Evolutionary conservation across 1,139 yeast species (phyloP).

Genomic region (Suhomyces ambrosiae): DNA sequence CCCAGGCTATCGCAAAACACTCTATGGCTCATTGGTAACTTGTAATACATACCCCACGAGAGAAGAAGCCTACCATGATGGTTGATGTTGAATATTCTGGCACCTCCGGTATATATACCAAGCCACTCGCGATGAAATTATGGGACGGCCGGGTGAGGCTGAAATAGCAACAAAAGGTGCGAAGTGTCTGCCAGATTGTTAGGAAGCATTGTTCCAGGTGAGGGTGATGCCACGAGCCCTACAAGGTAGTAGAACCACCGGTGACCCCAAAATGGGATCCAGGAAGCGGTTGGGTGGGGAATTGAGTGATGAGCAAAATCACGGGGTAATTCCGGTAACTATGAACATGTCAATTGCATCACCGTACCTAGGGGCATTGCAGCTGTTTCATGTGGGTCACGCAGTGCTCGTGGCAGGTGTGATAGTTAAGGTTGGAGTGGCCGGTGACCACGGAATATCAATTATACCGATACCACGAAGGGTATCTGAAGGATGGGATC

Average conservation of each 20-base stretch:
- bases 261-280: no score
- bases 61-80: conserved; percentile 20
- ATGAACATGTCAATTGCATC: no score
- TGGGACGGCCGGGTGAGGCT: conserved; percentile 6
- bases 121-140: conserved; percentile 10
- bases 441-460: neutral
- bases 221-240: no score
- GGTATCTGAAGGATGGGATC: no score
- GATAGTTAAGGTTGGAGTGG: neutral
- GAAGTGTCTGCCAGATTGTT: neutral
- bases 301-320: no score
- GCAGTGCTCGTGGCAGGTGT: conserved; percentile 2
- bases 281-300: no score
- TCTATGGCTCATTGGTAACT: no score
- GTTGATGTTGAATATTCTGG: neutral
- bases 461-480: no score
- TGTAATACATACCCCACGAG: conserved; percentile 18
- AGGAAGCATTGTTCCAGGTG: conserved; percentile 2
- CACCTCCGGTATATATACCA: conserved; percentile 2
- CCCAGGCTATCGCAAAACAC: no score
- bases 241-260: no score
- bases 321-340: no score
- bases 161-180: conserved; percentile 7
- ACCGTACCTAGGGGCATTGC: no score
- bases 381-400: conserved; percentile 4